Conservation (phyloP, 2,329 filamentous ascomycete genomes). For the Pyrenophora seminiperda region DNA sequence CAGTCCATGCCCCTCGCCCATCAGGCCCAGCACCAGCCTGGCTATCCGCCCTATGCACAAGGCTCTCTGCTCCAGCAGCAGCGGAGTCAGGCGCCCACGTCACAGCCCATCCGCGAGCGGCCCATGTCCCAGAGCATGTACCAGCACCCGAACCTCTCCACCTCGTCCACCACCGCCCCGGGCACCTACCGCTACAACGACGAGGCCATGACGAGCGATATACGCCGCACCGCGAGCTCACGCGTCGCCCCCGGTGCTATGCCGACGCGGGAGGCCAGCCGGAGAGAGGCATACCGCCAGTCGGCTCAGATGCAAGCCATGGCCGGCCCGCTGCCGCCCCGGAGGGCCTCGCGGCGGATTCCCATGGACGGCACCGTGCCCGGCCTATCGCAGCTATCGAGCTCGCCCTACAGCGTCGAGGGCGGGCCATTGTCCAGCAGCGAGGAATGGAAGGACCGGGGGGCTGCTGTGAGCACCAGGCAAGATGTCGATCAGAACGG, state of each 20-base stretch:
- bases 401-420: slow-evolving; percentile 59
- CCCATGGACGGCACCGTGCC: slow-evolving; percentile 54
- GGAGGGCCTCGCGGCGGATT: slow-evolving; percentile 76
- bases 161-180: slow-evolving; percentile 50
- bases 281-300: slow-evolving; percentile 70
- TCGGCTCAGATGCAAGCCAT: slow-evolving; percentile 59
- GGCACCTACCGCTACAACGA: slow-evolving; percentile 56
- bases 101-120: slow-evolving; percentile 43
- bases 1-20: slow-evolving; percentile 52
- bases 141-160: slow-evolving; percentile 55
- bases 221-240: slow-evolving; percentile 64
- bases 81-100: slow-evolving; percentile 33
- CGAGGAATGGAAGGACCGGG: slow-evolving; percentile 95
- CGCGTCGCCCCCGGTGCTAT: slow-evolving; percentile 65
- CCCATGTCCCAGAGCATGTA: slow-evolving; percentile 56
- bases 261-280: slow-evolving; percentile 70
- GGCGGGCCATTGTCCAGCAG: slow-evolving; percentile 67
- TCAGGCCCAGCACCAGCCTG: slow-evolving; percentile 48
- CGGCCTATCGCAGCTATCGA: slow-evolving; percentile 32
- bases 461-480: slow-evolving; percentile 82
- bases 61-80: slow-evolving; percentile 33
- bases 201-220: slow-evolving; percentile 44
- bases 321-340: slow-evolving; percentile 70
- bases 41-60: slow-evolving; percentile 39
- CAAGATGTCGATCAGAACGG: slow-evolving; percentile 86